A percentile compares a stretch with the other conserved stretches of the same genome.
phyloP scores from a whole-genome alignment of 2,329 filamentous ascomycete genomes.

The Sphaerostilbella broomeana region DNA sequence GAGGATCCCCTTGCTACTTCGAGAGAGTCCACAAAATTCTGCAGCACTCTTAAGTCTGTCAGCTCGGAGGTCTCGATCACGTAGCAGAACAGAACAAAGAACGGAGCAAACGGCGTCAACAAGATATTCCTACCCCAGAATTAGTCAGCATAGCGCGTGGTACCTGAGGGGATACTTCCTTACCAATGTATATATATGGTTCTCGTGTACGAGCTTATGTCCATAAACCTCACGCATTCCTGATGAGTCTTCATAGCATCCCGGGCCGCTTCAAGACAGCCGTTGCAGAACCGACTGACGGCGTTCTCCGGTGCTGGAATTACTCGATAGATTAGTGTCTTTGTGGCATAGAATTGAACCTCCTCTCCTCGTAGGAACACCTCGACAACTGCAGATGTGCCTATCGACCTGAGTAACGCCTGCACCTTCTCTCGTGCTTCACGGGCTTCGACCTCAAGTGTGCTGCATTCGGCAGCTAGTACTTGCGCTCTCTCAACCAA shows the following conservation, averaged over 20 bases:
- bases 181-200: constrained; percentile 48
- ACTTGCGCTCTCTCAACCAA: constrained; percentile 34
- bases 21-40: constrained; percentile 51
- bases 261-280: constrained; percentile 46
- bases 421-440: constrained; percentile 30
- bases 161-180: no score
- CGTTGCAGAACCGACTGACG: constrained; percentile 38
- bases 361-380: constrained; percentile 42
- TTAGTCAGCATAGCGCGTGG: no score
- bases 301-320: constrained; percentile 40
- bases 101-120: constrained; percentile 52
- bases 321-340: constrained; percentile 47
- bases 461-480: constrained; percentile 33
- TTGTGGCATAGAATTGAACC: constrained; percentile 39
- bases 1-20: constrained; percentile 45
- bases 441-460: constrained; percentile 31
- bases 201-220: constrained; percentile 34
- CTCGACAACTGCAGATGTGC: constrained; percentile 35
- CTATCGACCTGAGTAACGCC: constrained; percentile 31
- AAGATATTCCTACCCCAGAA: constrained; percentile 48
- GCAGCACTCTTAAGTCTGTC: constrained; percentile 48
- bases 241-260: constrained; percentile 40
- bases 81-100: constrained; percentile 54
- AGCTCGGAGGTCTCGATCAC: constrained; percentile 48
- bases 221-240: constrained; percentile 38